These are phyloP conservation scores for Raphanus sativus DNA, from an alignment of 345 rosid species.

Conservation along the genomic window DNA sequence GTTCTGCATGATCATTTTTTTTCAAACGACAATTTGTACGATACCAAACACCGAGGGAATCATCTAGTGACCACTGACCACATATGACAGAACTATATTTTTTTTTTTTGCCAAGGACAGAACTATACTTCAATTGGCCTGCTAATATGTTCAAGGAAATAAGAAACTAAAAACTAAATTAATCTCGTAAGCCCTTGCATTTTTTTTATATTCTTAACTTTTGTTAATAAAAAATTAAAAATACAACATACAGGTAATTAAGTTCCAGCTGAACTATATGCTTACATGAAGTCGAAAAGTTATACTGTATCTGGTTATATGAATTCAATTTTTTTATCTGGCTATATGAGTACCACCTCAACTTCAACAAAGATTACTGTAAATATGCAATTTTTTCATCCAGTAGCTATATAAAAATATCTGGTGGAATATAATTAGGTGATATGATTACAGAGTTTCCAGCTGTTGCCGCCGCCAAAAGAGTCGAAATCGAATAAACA, in stretches of 20 bases:
- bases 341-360: background rate
- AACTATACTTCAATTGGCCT: background rate
- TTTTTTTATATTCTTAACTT: background rate
- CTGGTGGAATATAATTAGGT: slow-evolving; percentile 30
- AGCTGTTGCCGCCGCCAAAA: slow-evolving; percentile 37
- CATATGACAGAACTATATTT: background rate
- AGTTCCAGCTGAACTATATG: background rate
- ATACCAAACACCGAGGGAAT: slow-evolving; percentile 2
- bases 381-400: background rate
- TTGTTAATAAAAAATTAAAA: too few species aligned
- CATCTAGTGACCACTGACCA: slow-evolving; percentile 5
- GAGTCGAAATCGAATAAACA: slow-evolving; percentile 13
- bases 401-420: background rate
- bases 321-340: too few species aligned
- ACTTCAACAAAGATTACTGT: background rate
- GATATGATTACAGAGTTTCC: slow-evolving; percentile 9
- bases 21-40: background rate
- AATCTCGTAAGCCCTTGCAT: background rate
- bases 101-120: background rate
- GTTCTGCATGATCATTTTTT: background rate
- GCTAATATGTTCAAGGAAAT: background rate
- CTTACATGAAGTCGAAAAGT: background rate
- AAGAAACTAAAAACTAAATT: background rate
- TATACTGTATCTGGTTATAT: background rate
- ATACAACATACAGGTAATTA: too few species aligned